These are phyloP conservation scores for Phytophthora pinifolia DNA, from an alignment of 352 stramenopile genomes.

Conservation along the genomic window DNA sequence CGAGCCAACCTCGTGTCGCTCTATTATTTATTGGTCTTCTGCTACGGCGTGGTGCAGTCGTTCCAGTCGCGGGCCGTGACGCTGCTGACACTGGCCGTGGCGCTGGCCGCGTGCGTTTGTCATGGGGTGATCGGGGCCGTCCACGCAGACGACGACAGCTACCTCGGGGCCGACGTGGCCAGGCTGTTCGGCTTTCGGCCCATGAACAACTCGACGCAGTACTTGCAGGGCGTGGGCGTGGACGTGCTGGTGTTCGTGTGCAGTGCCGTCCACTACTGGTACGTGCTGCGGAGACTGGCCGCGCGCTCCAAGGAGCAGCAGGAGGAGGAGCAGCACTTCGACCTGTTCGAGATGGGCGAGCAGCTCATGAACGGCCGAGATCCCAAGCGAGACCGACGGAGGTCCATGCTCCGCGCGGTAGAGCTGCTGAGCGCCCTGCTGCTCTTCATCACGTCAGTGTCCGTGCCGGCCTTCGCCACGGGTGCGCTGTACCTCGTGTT, in stretches of 20 bases:
- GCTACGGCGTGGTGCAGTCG: constrained; percentile 56
- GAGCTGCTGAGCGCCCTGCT: constrained; percentile 52
- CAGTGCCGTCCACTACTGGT: constrained; percentile 64
- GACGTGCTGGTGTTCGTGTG: constrained; percentile 62
- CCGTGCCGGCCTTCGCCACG: constrained; percentile 55
- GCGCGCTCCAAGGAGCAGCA: constrained; percentile 26
- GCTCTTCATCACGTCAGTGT: constrained; percentile 62
- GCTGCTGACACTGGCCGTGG: constrained; percentile 47
- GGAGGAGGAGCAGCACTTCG: constrained; percentile 43
- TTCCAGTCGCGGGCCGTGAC: constrained; percentile 58
- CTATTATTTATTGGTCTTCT: constrained; percentile 72
- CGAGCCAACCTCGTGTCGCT: constrained; percentile 64
- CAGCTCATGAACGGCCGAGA: constrained; percentile 36
- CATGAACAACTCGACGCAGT: constrained; percentile 34
- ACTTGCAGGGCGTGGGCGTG: constrained; percentile 50
- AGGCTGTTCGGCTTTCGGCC: constrained; percentile 48
- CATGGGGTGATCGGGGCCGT: constrained; percentile 41
- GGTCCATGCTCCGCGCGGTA: constrained; percentile 34
- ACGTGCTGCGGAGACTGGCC: constrained; percentile 47
- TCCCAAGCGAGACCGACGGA: constrained; percentile 26
- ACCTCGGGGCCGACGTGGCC: constrained; percentile 24
- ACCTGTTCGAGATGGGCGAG: constrained; percentile 61
- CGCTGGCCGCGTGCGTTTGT: constrained; percentile 40
- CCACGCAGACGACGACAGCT: constrained; percentile 17
- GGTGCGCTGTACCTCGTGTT: constrained; percentile 64